These are phyloP conservation scores for Petunia hybrid DNA, from an alignment of 305 asterid species.

Conservation along the genomic window DNA sequence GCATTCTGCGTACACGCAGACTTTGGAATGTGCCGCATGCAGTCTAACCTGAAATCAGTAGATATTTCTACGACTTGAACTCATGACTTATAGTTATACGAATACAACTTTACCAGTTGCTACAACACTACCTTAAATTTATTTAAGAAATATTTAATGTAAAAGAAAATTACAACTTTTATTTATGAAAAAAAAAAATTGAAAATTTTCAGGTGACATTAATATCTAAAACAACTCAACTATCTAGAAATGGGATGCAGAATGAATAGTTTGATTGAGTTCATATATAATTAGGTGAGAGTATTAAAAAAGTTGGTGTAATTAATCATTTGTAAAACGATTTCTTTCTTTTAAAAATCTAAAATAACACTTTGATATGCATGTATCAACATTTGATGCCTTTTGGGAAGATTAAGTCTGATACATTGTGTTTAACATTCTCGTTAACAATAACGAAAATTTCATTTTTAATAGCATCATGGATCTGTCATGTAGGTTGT, in stretches of 20 bases:
- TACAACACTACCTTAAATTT: no score
- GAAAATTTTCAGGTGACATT: not conserved
- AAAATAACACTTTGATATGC: not conserved
- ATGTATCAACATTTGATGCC: slow-evolving; percentile 26
- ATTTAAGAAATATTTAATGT: no score
- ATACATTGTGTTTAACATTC: slow-evolving; percentile 12
- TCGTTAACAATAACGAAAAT: slow-evolving; percentile 10
- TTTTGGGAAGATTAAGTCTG: slow-evolving; percentile 22
- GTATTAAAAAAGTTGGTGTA: not conserved
- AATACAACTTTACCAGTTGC: no score
- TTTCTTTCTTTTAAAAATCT: not conserved
- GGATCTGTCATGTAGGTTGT: slow-evolving; percentile 19
- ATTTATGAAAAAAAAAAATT: not conserved
- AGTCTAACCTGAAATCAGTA: no score
- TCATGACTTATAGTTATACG: no score
- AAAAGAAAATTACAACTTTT: no score
- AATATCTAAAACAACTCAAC: no score
- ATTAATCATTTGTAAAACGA: not conserved
- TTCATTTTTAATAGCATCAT: slow-evolving; percentile 11
- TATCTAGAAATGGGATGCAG: not conserved
- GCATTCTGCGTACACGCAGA: no score
- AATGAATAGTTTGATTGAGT: not conserved
- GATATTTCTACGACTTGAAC: no score
- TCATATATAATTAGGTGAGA: not conserved
- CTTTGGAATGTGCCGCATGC: no score